These are phyloP conservation scores for Beta vulgaris DNA, from an alignment of 148 eudicot genomes.

Conservation along the genomic window DNA sequence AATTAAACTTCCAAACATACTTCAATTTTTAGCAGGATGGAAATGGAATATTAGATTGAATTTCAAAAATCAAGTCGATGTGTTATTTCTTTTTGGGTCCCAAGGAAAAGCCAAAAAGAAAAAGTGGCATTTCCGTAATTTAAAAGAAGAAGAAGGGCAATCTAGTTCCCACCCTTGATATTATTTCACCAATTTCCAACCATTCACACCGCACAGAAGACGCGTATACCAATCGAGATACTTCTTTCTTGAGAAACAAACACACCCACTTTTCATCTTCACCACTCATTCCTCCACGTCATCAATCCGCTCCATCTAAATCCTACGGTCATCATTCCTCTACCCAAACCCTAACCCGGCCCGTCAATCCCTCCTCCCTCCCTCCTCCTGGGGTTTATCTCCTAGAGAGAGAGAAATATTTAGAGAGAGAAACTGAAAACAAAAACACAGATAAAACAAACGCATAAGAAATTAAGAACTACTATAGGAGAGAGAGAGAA, in stretches of 20 bases:
- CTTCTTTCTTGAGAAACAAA: constrained; percentile 40
- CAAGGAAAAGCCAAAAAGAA: no score
- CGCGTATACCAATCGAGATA: constrained; percentile 10
- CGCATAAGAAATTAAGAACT: no score
- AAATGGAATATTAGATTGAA: no score
- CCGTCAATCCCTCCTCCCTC: constrained; percentile 37
- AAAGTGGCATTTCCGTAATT: constrained; percentile 24
- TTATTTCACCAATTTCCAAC: constrained; percentile 28
- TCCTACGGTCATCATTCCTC: constrained; percentile 38
- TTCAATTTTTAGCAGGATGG: no score
- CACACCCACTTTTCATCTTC: constrained; percentile 52
- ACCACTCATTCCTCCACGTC: constrained; percentile 61
- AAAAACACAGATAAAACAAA: constrained; percentile 9
- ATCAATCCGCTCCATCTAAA: constrained; percentile 41
- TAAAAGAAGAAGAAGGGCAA: background rate
- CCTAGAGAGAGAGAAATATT: background rate
- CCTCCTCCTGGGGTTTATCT: constrained; percentile 19
- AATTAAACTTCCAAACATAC: no score
- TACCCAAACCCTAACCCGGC: constrained; percentile 44
- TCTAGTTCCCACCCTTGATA: constrained; percentile 8
- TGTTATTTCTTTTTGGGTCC: no score
- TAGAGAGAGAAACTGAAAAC: constrained; percentile 26
- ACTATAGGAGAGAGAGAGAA: constrained; percentile 34
- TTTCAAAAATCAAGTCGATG: no score
- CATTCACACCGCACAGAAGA: constrained; percentile 19